Percentiles rank a stretch among this genome's conserved stretches.
phyloP scores from a whole-genome alignment of 805 yeast genomes.

The Saturnispora besseyi region DNA sequence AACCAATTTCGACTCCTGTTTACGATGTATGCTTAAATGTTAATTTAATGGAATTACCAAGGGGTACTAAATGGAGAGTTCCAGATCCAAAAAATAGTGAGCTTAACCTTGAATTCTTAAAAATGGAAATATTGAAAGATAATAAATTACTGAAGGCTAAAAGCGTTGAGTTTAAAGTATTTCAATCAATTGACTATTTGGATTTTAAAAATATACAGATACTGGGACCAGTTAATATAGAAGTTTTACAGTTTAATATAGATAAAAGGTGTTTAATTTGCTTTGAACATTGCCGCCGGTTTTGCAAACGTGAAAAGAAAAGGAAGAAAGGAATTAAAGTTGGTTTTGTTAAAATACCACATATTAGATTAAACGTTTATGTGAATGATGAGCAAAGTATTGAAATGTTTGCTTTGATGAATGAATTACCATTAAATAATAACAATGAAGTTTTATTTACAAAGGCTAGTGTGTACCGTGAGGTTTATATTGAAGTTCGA shows the following conservation, averaged over 20 bases:
- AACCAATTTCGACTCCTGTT: constrained; percentile 2
- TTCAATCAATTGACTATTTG: neutral
- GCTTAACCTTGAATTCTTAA: neutral
- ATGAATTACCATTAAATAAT: neutral
- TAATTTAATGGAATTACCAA: neutral
- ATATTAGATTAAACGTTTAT: neutral
- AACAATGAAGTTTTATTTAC: neutral
- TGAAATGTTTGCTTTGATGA: neutral
- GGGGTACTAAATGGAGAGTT: constrained; percentile 1
- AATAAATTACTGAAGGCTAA: neutral
- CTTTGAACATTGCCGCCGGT: neutral
- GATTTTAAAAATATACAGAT: neutral
- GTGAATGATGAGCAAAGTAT: neutral
- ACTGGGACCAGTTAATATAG: neutral
- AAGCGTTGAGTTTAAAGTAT: neutral
- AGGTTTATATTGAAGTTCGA: neutral
- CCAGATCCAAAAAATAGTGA: neutral
- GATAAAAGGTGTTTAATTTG: neutral
- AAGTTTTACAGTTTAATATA: neutral
- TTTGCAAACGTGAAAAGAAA: neutral
- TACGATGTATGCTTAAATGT: neutral
- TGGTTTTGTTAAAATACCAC: neutral
- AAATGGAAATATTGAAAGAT: neutral
- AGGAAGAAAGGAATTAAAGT: neutral
- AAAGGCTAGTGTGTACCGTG: neutral